These are phyloP conservation scores for Penicillium sp. DNA, from an alignment of 2,329 filamentous ascomycete genomes.

Conservation along the genomic window DNA sequence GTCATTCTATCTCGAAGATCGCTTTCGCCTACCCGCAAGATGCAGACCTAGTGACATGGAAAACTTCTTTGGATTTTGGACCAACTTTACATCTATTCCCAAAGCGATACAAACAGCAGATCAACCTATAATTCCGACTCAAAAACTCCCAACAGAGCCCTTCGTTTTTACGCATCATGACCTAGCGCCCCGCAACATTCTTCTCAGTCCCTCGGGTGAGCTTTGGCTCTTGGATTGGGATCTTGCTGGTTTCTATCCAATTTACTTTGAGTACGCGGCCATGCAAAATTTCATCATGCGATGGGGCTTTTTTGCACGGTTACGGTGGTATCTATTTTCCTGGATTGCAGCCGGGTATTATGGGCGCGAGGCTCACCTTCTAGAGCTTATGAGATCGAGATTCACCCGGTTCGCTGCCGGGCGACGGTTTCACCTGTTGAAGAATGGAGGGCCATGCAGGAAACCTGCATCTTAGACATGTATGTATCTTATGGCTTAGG, in stretches of 20 bases:
- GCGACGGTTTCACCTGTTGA: background rate
- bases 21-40: slow-evolving; percentile 16
- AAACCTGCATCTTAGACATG: background rate
- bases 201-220: slow-evolving; percentile 13
- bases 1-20: slow-evolving; percentile 23
- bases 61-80: slow-evolving; percentile 20
- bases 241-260: slow-evolving; percentile 15
- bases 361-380: background rate
- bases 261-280: slow-evolving; percentile 15
- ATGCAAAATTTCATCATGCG: slow-evolving; percentile 17
- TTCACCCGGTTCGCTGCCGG: background rate
- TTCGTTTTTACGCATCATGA: slow-evolving; percentile 21
- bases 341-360: slow-evolving; percentile 3
- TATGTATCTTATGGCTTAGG: too few species aligned
- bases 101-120: slow-evolving; percentile 10
- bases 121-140: slow-evolving; percentile 1
- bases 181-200: slow-evolving; percentile 18
- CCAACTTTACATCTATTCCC: slow-evolving; percentile 15
- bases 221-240: slow-evolving; percentile 18
- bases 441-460: background rate
- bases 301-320: slow-evolving; percentile 38
- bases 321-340: slow-evolving; percentile 63
- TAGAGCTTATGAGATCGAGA: background rate
- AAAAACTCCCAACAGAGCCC: background rate
- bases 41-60: slow-evolving; percentile 13